Evolutionary conservation across 352 stramenopile genomes (phyloP).

Genomic region (Phytophthora sp.): DNA sequence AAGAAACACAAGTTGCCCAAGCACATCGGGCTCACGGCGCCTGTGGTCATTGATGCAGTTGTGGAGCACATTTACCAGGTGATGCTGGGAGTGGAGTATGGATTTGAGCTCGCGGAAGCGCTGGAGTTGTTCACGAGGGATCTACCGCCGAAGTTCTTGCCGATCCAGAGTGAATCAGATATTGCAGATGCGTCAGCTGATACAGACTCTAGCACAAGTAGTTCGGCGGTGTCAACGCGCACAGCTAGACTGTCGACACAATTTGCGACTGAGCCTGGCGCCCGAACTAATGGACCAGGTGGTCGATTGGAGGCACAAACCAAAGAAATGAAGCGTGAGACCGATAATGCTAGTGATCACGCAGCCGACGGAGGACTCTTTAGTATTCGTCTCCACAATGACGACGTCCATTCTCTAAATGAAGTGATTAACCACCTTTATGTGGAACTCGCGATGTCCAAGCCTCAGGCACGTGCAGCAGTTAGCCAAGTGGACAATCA

Average conservation of each 20-base stretch:
- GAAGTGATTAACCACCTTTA: constrained; percentile 79
- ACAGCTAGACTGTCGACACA: constrained; percentile 23
- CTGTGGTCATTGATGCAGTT: constrained; percentile 74
- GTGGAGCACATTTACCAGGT: constrained; percentile 82
- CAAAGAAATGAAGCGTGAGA: constrained; percentile 28
- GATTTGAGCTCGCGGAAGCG: constrained; percentile 71
- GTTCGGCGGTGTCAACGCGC: constrained; percentile 6
- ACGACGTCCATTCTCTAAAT: constrained; percentile 80
- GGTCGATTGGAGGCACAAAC: constrained; percentile 23
- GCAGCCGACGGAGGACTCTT: constrained; percentile 35
- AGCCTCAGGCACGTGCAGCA: constrained; percentile 46
- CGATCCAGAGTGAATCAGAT: constrained; percentile 46
- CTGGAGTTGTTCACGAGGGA: constrained; percentile 75
- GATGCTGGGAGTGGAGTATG: constrained; percentile 66
- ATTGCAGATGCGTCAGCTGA: constrained; percentile 23
- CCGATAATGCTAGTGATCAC: constrained; percentile 2
- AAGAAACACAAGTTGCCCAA: constrained; percentile 78
- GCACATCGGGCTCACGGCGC: constrained; percentile 50
- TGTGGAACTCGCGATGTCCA: constrained; percentile 59
- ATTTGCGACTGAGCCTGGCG: constrained; percentile 19
- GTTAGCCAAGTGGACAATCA: constrained; percentile 68
- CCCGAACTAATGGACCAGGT: constrained; percentile 31
- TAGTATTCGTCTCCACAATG: constrained; percentile 82
- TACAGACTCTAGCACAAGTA: constrained; percentile 1
- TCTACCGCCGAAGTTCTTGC: constrained; percentile 52